These are phyloP conservation scores for Cyclocybe aegerita DNA, from an alignment of 768 basidiomycete genomes.

Conservation along the genomic window DNA sequence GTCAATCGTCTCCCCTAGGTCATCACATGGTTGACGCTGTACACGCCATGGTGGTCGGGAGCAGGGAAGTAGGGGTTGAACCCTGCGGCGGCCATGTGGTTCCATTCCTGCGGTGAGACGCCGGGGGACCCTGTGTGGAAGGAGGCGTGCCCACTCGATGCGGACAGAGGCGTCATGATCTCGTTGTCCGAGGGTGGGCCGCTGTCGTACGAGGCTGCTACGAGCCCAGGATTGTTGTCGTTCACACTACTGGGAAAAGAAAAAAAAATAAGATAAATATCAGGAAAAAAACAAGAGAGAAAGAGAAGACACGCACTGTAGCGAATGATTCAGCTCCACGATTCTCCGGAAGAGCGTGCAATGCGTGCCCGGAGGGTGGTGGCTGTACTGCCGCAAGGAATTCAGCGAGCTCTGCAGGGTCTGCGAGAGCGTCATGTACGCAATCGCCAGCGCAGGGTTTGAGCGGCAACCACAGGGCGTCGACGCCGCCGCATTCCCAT, in stretches of 20 bases:
- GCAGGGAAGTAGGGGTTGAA: conserved; percentile 75
- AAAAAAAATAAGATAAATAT: conserved; percentile 2
- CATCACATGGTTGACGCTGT: conserved; percentile 50
- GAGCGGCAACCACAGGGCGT: conserved; percentile 61
- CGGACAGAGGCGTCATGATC: conserved; percentile 52
- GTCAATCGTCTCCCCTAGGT: conserved; percentile 31
- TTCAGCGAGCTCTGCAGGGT: conserved; percentile 58
- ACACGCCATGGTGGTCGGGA: conserved; percentile 54
- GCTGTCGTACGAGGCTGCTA: conserved; percentile 52
- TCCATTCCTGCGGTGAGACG: conserved; percentile 65
- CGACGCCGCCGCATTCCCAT: conserved; percentile 32
- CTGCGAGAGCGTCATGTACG: conserved; percentile 61
- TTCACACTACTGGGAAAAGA: conserved; percentile 33
- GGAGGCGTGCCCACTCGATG: conserved; percentile 46
- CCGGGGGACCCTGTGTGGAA: conserved; percentile 46
- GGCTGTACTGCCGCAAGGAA: conserved; percentile 59
- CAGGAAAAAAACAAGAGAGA: conserved; percentile 1
- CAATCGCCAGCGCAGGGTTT: conserved; percentile 56
- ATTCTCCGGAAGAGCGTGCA: conserved; percentile 62
- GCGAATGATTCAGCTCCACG: conserved; percentile 56
- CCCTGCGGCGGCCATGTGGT: conserved; percentile 48
- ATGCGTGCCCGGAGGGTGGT: conserved; percentile 51
- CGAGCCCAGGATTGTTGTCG: conserved; percentile 47
- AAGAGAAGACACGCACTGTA: conserved; percentile 54
- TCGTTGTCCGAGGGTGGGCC: conserved; percentile 67